Evolutionary conservation across 2,329 filamentous ascomycete species (phyloP).

Genomic region (Aspergillus vadensis): DNA sequence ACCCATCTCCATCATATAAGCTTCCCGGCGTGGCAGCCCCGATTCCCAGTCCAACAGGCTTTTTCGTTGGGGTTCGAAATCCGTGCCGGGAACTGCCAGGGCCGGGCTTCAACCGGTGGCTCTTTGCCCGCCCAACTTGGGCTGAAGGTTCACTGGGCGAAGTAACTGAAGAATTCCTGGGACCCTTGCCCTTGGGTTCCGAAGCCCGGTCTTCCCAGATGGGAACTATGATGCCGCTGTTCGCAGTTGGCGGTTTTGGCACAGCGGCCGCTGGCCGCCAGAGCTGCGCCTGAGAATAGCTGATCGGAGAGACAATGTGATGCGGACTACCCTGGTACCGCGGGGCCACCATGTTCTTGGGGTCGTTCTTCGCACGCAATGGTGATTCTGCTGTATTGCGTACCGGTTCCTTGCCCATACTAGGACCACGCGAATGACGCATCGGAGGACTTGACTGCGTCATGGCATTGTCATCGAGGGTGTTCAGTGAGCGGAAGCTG

Average conservation of each 20-base stretch:
- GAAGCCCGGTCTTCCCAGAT: conserved; percentile 44
- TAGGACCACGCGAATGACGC: conserved; percentile 16
- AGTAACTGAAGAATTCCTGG: conserved; percentile 19
- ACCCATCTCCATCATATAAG: conserved; percentile 48
- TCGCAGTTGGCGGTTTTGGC: conserved; percentile 17
- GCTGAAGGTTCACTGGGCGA: conserved; percentile 15
- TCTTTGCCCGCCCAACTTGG: neutral
- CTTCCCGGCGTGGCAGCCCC: conserved; percentile 46
- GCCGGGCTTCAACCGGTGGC: neutral
- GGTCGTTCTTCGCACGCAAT: neutral
- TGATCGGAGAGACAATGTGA: neutral
- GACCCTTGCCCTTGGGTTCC: conserved; percentile 11
- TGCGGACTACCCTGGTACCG: neutral
- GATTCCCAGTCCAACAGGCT: conserved; percentile 32
- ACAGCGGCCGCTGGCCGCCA: conserved; percentile 12
- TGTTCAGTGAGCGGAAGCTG: conserved; percentile 21
- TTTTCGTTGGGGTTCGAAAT: conserved; percentile 31
- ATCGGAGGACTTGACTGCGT: conserved; percentile 8
- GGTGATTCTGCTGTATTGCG: conserved; percentile 24
- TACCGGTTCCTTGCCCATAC: conserved; percentile 23
- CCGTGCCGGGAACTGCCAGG: conserved; percentile 21
- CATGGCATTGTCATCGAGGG: conserved; percentile 19
- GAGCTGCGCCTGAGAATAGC: neutral
- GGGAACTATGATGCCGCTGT: conserved; percentile 32
- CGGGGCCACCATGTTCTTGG: neutral